A percentile compares a stretch with the other conserved stretches of the same genome.
Evolutionary conservation across 202 grass and related monocot species (phyloP).

Genomic region (Carex arenaria): DNA sequence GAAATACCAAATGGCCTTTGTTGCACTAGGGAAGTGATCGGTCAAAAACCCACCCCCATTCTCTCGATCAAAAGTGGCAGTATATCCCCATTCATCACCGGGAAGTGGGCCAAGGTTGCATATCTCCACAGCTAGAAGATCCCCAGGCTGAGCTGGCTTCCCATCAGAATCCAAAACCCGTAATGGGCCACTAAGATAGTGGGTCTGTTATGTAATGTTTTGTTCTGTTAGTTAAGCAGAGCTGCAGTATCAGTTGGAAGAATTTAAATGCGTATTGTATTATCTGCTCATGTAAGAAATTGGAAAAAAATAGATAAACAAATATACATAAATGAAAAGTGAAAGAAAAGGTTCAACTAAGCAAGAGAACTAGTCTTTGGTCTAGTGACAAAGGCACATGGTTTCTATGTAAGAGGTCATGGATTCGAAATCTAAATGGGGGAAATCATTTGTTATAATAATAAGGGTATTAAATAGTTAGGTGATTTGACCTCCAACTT

Average conservation of each 20-base stretch:
- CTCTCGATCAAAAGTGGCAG: conserved; percentile 82
- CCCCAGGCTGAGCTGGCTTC: conserved; percentile 65
- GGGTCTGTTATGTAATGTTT: conserved; percentile 39
- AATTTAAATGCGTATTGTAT: neutral
- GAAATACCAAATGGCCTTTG: conserved; percentile 94
- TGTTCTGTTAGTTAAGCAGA: conserved; percentile 26
- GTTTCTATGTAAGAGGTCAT: too few species aligned
- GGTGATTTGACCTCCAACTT: too few species aligned
- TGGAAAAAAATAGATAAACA: neutral
- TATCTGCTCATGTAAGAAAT: neutral
- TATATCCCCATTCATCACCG: conserved; percentile 87
- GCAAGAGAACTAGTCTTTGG: neutral
- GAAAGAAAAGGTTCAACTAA: neutral
- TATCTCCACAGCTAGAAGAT: conserved; percentile 86
- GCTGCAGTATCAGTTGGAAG: neutral
- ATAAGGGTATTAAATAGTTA: too few species aligned
- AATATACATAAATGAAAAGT: neutral
- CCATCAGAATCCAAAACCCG: conserved; percentile 72
- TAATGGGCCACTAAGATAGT: conserved; percentile 83
- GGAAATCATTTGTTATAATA: too few species aligned
- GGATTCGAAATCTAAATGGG: too few species aligned
- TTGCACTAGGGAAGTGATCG: conserved; percentile 75
- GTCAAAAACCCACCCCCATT: conserved; percentile 90
- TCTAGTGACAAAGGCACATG: too few species aligned
- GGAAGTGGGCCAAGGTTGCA: conserved; percentile 83